These are phyloP conservation scores for Murraya paniculata DNA, from an alignment of 345 rosid genomes.

Conservation along the genomic window DNA sequence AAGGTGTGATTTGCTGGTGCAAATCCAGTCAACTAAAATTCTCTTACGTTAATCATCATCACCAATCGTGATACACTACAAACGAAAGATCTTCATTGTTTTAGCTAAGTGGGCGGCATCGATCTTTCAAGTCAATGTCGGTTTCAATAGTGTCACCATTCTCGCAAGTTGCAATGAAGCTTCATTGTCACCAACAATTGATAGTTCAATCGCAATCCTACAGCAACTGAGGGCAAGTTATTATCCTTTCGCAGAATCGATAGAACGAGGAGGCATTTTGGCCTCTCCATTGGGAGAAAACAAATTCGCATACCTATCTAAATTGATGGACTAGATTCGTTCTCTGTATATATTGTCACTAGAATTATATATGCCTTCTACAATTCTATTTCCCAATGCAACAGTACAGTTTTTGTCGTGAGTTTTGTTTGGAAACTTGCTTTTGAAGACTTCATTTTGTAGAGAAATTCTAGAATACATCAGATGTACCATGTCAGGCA, in stretches of 20 bases:
- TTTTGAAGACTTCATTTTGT: background rate
- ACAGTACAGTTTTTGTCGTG: background rate
- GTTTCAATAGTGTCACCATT: slow-evolving; percentile 16
- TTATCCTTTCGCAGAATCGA: background rate
- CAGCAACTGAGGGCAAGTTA: background rate
- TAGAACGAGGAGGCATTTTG: background rate
- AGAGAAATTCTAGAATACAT: too few relatives aligned
- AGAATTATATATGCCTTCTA: background rate
- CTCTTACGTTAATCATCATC: background rate
- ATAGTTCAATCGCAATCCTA: background rate
- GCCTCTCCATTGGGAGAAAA: background rate
- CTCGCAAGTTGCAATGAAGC: background rate
- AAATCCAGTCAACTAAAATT: background rate
- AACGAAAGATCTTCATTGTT: background rate
- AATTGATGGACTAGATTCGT: background rate
- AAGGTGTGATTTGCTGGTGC: too few relatives aligned
- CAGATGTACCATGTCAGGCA: too few relatives aligned
- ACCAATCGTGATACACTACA: background rate
- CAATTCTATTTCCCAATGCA: background rate
- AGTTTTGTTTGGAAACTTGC: background rate
- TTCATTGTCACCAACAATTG: slow-evolving; percentile 13
- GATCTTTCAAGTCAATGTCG: background rate
- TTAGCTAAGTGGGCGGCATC: background rate
- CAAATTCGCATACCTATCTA: background rate
- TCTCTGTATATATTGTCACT: too few relatives aligned